phyloP scores from a whole-genome alignment of 768 basidiomycete genomes.

The Terana coerulea region DNA sequence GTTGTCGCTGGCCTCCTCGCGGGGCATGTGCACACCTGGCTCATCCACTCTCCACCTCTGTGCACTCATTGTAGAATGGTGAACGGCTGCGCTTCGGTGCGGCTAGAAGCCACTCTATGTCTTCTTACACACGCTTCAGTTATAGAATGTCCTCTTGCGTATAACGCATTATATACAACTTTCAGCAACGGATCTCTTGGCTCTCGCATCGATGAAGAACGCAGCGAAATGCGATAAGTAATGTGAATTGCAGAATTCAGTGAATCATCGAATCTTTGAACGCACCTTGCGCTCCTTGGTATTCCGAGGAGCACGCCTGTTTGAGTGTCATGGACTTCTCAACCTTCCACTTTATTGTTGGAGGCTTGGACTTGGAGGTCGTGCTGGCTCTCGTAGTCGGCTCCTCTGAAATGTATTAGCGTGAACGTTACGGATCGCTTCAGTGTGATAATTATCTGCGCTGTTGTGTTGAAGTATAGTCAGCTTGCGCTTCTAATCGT shows the following conservation, averaged over 20 bases:
- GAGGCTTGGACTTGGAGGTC: slow-evolving; percentile 41
- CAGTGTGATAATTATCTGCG: slow-evolving; percentile 33
- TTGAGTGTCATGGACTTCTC: slow-evolving; percentile 68
- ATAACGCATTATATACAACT: slow-evolving; percentile 22
- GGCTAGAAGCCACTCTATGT: slow-evolving; percentile 13
- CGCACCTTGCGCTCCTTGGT: slow-evolving; percentile 75
- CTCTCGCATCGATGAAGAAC: slow-evolving; percentile 79
- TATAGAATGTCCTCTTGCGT: slow-evolving; percentile 20
- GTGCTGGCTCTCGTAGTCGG: slow-evolving; percentile 35
- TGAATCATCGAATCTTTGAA: slow-evolving; percentile 85
- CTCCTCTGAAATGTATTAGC: slow-evolving; percentile 36
- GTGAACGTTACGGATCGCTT: slow-evolving; percentile 3
- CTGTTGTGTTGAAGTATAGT: slow-evolving; percentile 29
- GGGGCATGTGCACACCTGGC: slow-evolving; percentile 8
- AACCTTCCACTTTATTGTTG: slow-evolving; percentile 33
- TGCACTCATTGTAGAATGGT: slow-evolving; percentile 15
- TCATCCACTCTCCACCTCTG: slow-evolving; percentile 15
- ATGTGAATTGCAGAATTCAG: slow-evolving; percentile 82
- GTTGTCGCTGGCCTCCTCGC: slow-evolving; percentile 9
- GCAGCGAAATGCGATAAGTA: slow-evolving; percentile 79
- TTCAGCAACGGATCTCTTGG: slow-evolving; percentile 44
- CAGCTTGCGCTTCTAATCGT: slow-evolving; percentile 28
- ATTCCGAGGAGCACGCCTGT: slow-evolving; percentile 73
- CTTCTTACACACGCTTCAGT: slow-evolving; percentile 15
- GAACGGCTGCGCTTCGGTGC: not conserved